These are phyloP conservation scores for Sclerotinia trifoliorum DNA, from an alignment of 2,329 filamentous ascomycete species.

Conservation along the genomic window DNA sequence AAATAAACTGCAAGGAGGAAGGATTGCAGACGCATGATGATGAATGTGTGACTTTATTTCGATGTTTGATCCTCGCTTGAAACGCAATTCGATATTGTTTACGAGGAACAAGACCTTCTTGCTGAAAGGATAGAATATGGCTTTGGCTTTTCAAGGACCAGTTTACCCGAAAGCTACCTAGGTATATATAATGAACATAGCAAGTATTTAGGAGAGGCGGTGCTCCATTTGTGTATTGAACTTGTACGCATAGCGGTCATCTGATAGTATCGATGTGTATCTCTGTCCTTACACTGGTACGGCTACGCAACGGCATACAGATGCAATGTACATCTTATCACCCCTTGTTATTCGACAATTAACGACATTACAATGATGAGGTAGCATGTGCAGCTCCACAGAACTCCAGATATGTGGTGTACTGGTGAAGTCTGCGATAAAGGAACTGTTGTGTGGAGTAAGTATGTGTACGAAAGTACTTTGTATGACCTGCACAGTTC, in stretches of 20 bases:
- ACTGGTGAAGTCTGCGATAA: neutral
- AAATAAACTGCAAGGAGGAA: constrained; percentile 7
- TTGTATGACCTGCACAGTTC: neutral
- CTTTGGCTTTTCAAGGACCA: neutral
- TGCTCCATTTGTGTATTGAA: neutral
- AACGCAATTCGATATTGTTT: neutral
- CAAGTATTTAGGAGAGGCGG: neutral
- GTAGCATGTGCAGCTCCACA: neutral
- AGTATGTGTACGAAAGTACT: neutral
- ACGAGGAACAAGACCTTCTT: neutral
- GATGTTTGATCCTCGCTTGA: neutral
- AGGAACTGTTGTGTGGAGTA: neutral
- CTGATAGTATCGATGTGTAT: neutral
- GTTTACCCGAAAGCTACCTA: neutral
- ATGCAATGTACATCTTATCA: neutral
- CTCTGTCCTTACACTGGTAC: neutral
- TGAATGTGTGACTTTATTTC: neutral
- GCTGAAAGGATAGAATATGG: neutral
- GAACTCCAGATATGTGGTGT: neutral
- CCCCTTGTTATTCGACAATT: neutral
- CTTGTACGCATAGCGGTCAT: neutral
- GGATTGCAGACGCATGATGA: neutral
- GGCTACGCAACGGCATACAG: neutral
- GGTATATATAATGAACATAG: neutral
- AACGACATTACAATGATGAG: neutral